Evolutionary conservation across 2,329 filamentous ascomycete species (phyloP), one percentile per base, ranked within the genome.

Genomic region (Calonectria multiphialidica): DNA sequence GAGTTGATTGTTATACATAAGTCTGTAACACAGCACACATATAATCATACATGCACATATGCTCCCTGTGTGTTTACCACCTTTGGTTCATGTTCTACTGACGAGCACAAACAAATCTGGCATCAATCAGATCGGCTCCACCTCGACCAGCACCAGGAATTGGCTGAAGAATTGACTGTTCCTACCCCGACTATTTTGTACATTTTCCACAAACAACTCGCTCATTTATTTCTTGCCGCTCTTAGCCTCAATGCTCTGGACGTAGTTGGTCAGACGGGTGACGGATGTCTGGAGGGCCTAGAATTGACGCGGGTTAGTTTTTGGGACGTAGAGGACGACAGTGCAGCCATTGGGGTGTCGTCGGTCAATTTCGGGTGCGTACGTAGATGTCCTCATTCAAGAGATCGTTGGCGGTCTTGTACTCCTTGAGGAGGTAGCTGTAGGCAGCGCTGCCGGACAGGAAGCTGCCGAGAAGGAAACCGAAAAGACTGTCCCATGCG

Each of bases 311-410:
- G 45, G 3, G 63, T 75, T 40, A 71, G 68, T 25, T 28, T 42
- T 53, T 13, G 8, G 61, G 44, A n/a, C 25, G 10, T 25, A 5
- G 8, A 40, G 13, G 18, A 16, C 3, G 30, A 16, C 18, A 18
- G 64, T 49, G 12, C 9, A 57, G 55, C 37, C 30, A 70, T 70
- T 37, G 68, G 37, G 45, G 28, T 42, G 37, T 63, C 33, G 55
- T 25, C 16, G 37, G 40, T 15, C 18, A 45, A 37, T 55, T 18
- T 35, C 37, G 67, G 70, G 62, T 53, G 93, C 95, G 85, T 90
- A 98, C 96, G 86, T 96, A 96, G 83, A 98, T 98, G 85, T 98
- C 96, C 86, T 98, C 95, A 73, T 93, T 96, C 85, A 98, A 88
- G 81, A 98, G 90, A 86, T 98, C 94, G 87, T 98, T 98, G 78